Evolutionary conservation across 805 yeast species (phyloP).

Genomic region (Trichomonascus vanleenenianus): DNA sequence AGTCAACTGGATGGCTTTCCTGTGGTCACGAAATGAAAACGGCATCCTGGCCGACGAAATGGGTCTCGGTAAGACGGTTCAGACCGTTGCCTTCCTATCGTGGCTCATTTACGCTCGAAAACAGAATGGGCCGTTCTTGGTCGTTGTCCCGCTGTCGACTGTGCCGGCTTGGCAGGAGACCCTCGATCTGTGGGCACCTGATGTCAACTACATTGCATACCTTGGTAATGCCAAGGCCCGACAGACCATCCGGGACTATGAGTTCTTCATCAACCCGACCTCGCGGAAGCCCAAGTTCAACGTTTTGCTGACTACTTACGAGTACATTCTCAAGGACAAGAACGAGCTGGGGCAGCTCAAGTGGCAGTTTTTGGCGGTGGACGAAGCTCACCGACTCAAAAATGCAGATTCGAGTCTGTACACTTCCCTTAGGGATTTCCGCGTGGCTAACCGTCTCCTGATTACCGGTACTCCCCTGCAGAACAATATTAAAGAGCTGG

Average conservation of each 20-base stretch:
- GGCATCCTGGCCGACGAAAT: conserved; percentile 97
- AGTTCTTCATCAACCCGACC: conserved; percentile 55
- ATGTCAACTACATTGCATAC: conserved; percentile 83
- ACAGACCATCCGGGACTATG: conserved; percentile 72
- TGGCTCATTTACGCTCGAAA: conserved; percentile 94
- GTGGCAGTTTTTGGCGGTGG: conserved; percentile 97
- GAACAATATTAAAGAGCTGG: conserved; percentile 89
- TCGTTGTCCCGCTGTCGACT: conserved; percentile 93
- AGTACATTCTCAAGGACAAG: conserved; percentile 87
- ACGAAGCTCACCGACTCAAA: conserved; percentile 95
- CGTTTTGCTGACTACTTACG: conserved; percentile 89
- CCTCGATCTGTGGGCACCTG: conserved; percentile 96
- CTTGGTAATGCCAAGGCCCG: conserved; percentile 89
- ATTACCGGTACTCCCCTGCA: conserved; percentile 98
- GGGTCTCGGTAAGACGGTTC: conserved; percentile 98
- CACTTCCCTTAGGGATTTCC: conserved; percentile 77
- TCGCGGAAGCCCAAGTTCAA: conserved; percentile 77
- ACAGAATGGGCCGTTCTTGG: conserved; percentile 95
- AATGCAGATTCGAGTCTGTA: conserved; percentile 90
- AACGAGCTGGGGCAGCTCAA: conserved; percentile 68
- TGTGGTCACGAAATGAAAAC: conserved; percentile 96
- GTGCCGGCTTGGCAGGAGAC: conserved; percentile 99
- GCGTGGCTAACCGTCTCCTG: conserved; percentile 72
- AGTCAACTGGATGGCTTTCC: conserved; percentile 97
- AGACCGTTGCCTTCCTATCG: conserved; percentile 86